Evolutionary conservation across 1,139 yeast species (phyloP).

Genomic region (Pichia sp.): DNA sequence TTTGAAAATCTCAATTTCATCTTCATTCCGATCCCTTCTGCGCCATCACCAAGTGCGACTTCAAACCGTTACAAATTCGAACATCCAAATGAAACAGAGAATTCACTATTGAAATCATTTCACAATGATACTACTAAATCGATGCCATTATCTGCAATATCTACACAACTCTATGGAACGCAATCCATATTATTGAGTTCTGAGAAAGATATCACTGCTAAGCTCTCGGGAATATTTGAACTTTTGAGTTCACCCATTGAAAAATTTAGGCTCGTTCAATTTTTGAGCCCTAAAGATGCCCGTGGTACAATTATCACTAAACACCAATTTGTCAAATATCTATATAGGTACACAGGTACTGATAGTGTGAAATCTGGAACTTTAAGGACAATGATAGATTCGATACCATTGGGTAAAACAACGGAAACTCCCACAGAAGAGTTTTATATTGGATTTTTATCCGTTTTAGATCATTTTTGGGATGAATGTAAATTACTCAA

Average conservation of each 20-base stretch:
- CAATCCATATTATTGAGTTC: no score
- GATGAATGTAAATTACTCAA: slow-evolving; percentile 5
- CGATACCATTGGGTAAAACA: slow-evolving; percentile 6
- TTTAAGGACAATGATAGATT: slow-evolving; percentile 5
- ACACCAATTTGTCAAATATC: slow-evolving; percentile 2
- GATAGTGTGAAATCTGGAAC: slow-evolving; percentile 5
- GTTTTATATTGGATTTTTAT: slow-evolving; percentile 1
- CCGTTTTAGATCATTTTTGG: slow-evolving; percentile 5
- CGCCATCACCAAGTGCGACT: no score
- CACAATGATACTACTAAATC: background rate
- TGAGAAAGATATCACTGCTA: no score
- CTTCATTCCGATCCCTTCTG: no score
- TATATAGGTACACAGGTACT: slow-evolving; percentile 5
- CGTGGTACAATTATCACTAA: slow-evolving; percentile 7
- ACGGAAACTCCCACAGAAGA: slow-evolving; percentile 4
- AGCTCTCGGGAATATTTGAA: background rate
- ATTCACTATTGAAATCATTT: background rate
- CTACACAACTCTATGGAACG: slow-evolving; percentile 1
- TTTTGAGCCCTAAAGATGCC: slow-evolving; percentile 5
- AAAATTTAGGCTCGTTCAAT: slow-evolving; percentile 3
- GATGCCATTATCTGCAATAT: slow-evolving; percentile 4
- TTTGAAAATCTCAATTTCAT: no score
- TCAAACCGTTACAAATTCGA: no score
- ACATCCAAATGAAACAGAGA: no score
- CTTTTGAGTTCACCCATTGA: slow-evolving; percentile 6